Conservation (phyloP, 2,329 filamentous ascomycete genomes). For the Fusarium sp. region DNA sequence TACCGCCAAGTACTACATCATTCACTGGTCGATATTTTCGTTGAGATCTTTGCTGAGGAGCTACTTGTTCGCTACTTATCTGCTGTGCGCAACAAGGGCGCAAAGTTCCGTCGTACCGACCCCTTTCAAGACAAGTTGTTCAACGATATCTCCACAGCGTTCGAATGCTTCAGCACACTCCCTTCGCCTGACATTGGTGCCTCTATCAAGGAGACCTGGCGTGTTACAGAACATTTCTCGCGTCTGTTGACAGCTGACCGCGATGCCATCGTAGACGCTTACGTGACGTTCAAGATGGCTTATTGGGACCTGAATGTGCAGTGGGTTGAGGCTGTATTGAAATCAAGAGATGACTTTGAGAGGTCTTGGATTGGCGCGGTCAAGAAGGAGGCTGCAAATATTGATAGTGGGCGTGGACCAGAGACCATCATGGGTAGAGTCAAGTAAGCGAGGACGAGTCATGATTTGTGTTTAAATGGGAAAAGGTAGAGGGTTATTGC, state of each 20-base stretch:
- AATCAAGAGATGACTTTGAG: constrained; percentile 93
- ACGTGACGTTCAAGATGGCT: constrained; percentile 82
- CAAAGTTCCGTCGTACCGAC: constrained; percentile 87
- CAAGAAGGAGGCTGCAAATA: constrained; percentile 87
- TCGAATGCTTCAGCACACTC: constrained; percentile 84
- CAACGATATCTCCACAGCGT: constrained; percentile 90
- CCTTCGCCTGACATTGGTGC: constrained; percentile 76
- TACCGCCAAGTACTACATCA: constrained; percentile 87
- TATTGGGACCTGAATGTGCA: constrained; percentile 96
- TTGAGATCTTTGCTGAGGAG: constrained; percentile 93
- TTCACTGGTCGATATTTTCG: constrained; percentile 88
- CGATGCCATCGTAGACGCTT: constrained; percentile 78
- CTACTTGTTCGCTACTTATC: constrained; percentile 87
- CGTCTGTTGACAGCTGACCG: constrained; percentile 82
- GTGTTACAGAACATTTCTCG: constrained; percentile 87
- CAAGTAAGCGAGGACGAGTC: constrained; percentile 63
- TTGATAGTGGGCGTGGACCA: constrained; percentile 80
- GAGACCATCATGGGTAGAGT: constrained; percentile 97
- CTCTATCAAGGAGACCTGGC: constrained; percentile 90
- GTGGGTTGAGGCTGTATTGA: constrained; percentile 94
- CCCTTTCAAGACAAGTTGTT: constrained; percentile 94
- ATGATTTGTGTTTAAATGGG: constrained; percentile 8
- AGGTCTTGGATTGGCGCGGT: constrained; percentile 87
- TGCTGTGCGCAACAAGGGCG: constrained; percentile 87
- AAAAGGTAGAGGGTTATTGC: constrained; percentile 4